A percentile compares a stretch with the other conserved stretches of the same genome.
Evolutionary conservation across 306 rosid genomes (phyloP).

Genomic region (Cucumis sativus): Cucumber_9930_V3 NC_026660.2:16814501-16815000

Average conservation of each 20-base stretch:
- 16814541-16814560: conserved; percentile 46
- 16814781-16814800: conserved; percentile 59
- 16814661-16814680: conserved; percentile 71
- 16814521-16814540: conserved; percentile 55
- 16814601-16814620: conserved; percentile 32
- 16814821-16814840: conserved; percentile 35
- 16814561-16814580: conserved; percentile 35
- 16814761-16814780: conserved; percentile 49
- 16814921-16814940: conserved; percentile 41
- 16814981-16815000: background rate
- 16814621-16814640: conserved; percentile 67
- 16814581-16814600: conserved; percentile 11
- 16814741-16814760: conserved; percentile 10
- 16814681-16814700: conserved; percentile 70
- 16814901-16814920: conserved; percentile 43
- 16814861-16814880: conserved; percentile 45
- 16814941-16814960: conserved; percentile 22
- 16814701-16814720: conserved; percentile 73
- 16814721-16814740: conserved; percentile 41
- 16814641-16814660: conserved; percentile 85
- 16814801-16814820: conserved; percentile 69
- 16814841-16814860: conserved; percentile 22
- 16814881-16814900: conserved; percentile 29
- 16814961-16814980: conserved; percentile 1
- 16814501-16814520: conserved; percentile 76